phyloP scores from a whole-genome alignment of 331 rosid species.

The Stylosanthes scabra region DNA sequence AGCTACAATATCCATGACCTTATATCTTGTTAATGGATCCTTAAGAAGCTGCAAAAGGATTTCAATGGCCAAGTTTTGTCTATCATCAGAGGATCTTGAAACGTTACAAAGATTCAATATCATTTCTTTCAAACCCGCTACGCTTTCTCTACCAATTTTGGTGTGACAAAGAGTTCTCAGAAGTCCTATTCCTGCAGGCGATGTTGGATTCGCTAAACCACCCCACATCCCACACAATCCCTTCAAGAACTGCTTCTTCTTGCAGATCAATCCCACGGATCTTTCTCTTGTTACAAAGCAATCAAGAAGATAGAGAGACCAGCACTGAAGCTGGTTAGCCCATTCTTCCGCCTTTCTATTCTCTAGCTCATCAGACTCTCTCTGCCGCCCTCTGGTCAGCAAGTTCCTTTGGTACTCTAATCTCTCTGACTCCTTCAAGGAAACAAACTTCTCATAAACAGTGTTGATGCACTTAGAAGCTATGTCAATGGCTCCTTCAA shows the following conservation, averaged over 20 bases:
- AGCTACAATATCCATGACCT: slow-evolving; percentile 51
- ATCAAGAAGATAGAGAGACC: slow-evolving; percentile 67
- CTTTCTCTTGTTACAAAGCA: slow-evolving; percentile 64
- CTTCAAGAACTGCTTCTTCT: slow-evolving; percentile 42
- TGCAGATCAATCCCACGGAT: slow-evolving; percentile 56
- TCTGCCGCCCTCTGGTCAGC: slow-evolving; percentile 67
- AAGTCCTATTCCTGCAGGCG: slow-evolving; percentile 67
- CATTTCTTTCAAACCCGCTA: slow-evolving; percentile 47
- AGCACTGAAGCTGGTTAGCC: slow-evolving; percentile 70
- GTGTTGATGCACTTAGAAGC: slow-evolving; percentile 50
- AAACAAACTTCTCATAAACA: slow-evolving; percentile 53
- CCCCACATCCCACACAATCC: slow-evolving; percentile 64
- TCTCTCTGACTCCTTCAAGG: slow-evolving; percentile 48
- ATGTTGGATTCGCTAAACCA: slow-evolving; percentile 44
- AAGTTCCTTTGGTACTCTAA: slow-evolving; percentile 64
- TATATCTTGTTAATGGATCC: slow-evolving; percentile 60
- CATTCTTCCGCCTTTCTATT: slow-evolving; percentile 78
- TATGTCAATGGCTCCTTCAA: slow-evolving; percentile 51
- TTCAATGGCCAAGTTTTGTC: slow-evolving; percentile 64
- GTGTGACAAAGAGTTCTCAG: slow-evolving; percentile 56
- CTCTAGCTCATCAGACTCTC: slow-evolving; percentile 66
- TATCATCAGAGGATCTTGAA: slow-evolving; percentile 78
- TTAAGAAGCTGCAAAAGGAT: slow-evolving; percentile 60
- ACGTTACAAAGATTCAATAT: slow-evolving; percentile 49
- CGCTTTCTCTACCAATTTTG: slow-evolving; percentile 53